Base-by-base conservation (phyloP, 148 eudicot species). In the Diospyros kaki region DNA sequence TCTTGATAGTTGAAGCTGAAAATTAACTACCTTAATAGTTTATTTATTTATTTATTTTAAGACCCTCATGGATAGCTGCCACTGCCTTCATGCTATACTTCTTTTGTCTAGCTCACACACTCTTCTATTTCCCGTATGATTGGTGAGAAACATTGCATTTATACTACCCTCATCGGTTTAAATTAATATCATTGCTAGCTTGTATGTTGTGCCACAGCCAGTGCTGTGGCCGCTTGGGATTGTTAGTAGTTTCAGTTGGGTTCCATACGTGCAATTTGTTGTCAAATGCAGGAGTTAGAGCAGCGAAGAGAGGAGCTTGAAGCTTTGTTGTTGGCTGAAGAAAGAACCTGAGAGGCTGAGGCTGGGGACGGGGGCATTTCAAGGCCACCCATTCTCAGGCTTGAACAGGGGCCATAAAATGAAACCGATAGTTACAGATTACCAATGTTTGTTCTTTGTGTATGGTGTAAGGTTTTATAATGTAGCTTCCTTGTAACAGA, bases 301-400 rank as follows among this genome's bases (percentile, higher is more conserved):
- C 83, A 78, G 63, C 85, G 88, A 58, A 80, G 86, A 66, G 84
- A 84, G 80, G 96, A 94, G 71, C 97, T 92, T 17, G 94, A 94
- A 80, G 83, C 94, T 75, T 75, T 90, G 83, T 74, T 94, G 82
- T 77, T 94, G 84, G 55, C 86, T 45, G 79, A 69, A 15, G 86
- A 89, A 18, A 64, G 72, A 7, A 87, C 59, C 59, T 89, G 78
- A 64, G 72, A 7, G 88, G 58, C 59, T 89, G 78, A 83, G 66
- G 38, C 71, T 18, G 11, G 4, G 48, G 28, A 1, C 3, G 8
- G 52, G 15, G 42, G 2, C 4, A 18, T 1, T 9, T 10, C 10
- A 9, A 53, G 14, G 18, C 71, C 56, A 48, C 15, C 5, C 50
- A 46, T 13, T 48, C 5, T n/a, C 5, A 7, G 2, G 45, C 59